Evolutionary conservation across 768 basidiomycete species (phyloP).

Genomic region (Hortiboletus flavorubellus): DNA sequence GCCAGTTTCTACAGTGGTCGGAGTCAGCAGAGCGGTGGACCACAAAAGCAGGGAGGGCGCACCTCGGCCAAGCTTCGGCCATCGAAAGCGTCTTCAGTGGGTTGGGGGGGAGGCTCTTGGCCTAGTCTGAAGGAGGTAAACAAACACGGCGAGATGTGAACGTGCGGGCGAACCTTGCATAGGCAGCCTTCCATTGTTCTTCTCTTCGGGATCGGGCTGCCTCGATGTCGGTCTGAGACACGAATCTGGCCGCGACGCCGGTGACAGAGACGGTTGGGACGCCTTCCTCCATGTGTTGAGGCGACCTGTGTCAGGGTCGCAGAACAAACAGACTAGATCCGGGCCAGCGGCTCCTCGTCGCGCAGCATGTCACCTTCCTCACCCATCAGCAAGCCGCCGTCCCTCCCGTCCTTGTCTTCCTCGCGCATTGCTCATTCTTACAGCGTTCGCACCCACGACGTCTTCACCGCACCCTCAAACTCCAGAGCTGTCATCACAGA

Average conservation of each 20-base stretch:
- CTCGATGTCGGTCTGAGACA: slow-evolving; percentile 77
- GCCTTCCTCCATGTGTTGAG: slow-evolving; percentile 51
- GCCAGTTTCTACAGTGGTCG: slow-evolving; percentile 67
- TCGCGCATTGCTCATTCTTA: slow-evolving; percentile 27
- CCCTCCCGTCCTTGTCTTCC: slow-evolving; percentile 26
- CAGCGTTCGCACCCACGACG: slow-evolving; percentile 26
- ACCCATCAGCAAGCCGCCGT: slow-evolving; percentile 15
- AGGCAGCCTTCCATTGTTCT: slow-evolving; percentile 88
- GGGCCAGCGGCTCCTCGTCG: neutral
- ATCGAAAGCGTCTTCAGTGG: slow-evolving; percentile 73
- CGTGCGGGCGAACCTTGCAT: slow-evolving; percentile 55
- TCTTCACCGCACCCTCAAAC: slow-evolving; percentile 36
- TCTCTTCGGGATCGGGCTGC: slow-evolving; percentile 66
- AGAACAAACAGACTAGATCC: slow-evolving; percentile 10
- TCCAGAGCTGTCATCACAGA: slow-evolving; percentile 58
- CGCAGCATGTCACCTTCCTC: slow-evolving; percentile 17
- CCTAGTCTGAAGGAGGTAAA: slow-evolving; percentile 52
- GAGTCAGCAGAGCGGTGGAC: slow-evolving; percentile 11
- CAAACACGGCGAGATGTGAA: neutral
- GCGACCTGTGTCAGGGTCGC: slow-evolving; percentile 16
- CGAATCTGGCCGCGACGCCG: slow-evolving; percentile 79
- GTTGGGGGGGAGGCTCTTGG: slow-evolving; percentile 78
- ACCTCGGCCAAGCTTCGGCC: slow-evolving; percentile 89
- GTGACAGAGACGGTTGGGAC: slow-evolving; percentile 72
- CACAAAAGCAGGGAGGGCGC: slow-evolving; percentile 29